Evolutionary conservation across 257 asterid species (phyloP).

Genomic region (Petunia secreta): DNA sequence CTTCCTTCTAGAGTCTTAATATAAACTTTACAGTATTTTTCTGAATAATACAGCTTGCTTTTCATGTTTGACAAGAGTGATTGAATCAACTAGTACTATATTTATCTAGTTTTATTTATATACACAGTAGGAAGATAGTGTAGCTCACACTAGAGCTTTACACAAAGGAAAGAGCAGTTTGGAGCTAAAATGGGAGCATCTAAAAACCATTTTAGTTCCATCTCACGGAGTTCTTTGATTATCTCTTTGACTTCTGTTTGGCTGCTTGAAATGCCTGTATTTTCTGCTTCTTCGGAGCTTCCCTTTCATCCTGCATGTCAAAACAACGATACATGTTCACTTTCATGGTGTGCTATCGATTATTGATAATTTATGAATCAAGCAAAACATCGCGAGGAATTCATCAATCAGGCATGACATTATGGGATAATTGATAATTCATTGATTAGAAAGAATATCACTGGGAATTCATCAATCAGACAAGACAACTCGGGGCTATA

Average conservation of each 20-base stretch:
- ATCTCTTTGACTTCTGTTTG: conserved; percentile 77
- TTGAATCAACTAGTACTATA: conserved; percentile 12
- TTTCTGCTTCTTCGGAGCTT: conserved; percentile 93
- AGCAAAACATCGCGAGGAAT: not conserved
- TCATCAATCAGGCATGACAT: not conserved
- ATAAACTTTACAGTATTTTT: not conserved
- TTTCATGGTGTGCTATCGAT: not conserved
- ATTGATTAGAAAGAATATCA: too few species aligned
- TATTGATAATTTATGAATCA: not conserved
- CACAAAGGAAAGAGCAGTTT: not conserved
- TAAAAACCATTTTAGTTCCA: conserved; percentile 58
- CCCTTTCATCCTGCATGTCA: conserved; percentile 77
- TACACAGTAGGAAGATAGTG: conserved; percentile 8
- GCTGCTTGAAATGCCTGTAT: conserved; percentile 95
- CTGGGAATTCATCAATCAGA: too few species aligned
- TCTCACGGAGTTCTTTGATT: conserved; percentile 71
- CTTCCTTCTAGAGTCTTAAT: not conserved
- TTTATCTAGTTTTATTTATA: conserved; percentile 12
- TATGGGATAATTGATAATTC: not conserved
- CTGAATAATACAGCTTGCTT: not conserved
- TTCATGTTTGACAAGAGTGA: not conserved
- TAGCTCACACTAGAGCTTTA: conserved; percentile 22
- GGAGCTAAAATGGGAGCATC: conserved; percentile 17
- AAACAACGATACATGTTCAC: not conserved
- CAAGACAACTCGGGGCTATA: too few species aligned